Evolutionary conservation across 2,329 filamentous ascomycete species (phyloP), one percentile per base, ranked within the genome.

Genomic region (Dothistroma pini): DNA sequence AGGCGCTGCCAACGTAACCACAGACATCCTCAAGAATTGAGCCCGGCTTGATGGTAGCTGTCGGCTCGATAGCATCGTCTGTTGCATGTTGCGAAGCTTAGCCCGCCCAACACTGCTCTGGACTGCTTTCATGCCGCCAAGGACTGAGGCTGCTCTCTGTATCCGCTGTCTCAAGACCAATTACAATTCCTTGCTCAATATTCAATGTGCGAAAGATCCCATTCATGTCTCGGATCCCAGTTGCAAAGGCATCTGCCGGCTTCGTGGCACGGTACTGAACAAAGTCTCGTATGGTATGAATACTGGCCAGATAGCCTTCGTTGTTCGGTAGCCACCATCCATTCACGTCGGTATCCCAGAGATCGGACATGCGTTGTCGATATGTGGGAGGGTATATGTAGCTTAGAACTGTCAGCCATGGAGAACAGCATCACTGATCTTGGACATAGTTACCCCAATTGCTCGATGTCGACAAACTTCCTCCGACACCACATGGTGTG

Each of bases 251-350:
- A 51, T 71, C 71, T 31, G 61, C 64, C 9, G 67, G 71, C 44
- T 65, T 64, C 31, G 63, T 63, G n/a, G 71, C 70, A 54, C 73
- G 67, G 56, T 72, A 74, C 31, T 74, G 66, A 31, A 92, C 90
- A 75, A 96, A 93, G 48, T 86, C 84, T 21, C 93, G 88, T 63
- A 96, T 87, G 57, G 84, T 88, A 56, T 87, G 87, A 57, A 97
- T 81, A 48, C 96, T 84, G 0, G 85, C 84, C 11, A 85, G 88
- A 69, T 89, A 89, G 1, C 85, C 86, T 77, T 93, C 89, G 64
- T 91, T 85, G 73, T 95, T 84, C 2, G 92, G 90, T 2, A 97
- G 83, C 95, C 95, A 99, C 91, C 92, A 97, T 60, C 88, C 82
- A 50, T 85, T 84, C 57, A 92, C 86, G 21, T 87, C 86, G 14